phyloP scores from a whole-genome alignment of 1,284 basidiomycete genomes.

The Farysia itapuensis region DNA sequence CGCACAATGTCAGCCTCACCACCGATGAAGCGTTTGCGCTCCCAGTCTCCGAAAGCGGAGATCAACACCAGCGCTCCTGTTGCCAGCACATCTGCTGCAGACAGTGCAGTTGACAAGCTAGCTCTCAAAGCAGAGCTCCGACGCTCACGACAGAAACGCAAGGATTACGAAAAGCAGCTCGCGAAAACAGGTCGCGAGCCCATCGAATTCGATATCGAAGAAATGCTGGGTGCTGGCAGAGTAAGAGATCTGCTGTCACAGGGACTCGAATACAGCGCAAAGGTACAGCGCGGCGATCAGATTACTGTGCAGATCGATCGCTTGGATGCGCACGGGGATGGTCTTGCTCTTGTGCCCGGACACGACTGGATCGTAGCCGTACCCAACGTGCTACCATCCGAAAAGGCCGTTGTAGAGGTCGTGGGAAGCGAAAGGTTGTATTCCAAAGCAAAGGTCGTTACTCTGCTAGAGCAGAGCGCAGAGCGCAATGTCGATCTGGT shows the following conservation, averaged over 20 bases:
- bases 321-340: conserved; percentile 56
- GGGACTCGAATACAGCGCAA: conserved; percentile 39
- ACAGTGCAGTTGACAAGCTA: conserved; percentile 12
- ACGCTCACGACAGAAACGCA: conserved; percentile 44
- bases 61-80: no score
- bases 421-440: conserved; percentile 45
- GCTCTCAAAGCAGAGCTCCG: conserved; percentile 24
- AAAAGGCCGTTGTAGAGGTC: conserved; percentile 42
- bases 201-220: conserved; percentile 53
- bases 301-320: conserved; percentile 42
- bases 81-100: conserved; percentile 4
- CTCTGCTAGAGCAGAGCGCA: conserved; percentile 19
- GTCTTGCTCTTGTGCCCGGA: conserved; percentile 44
- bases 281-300: conserved; percentile 38
- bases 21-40: conserved; percentile 25
- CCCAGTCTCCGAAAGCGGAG: conserved; percentile 13
- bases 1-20: no score
- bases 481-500: conserved; percentile 38
- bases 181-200: conserved; percentile 54
- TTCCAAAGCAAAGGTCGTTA: conserved; percentile 44
- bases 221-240: conserved; percentile 40
- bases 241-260: conserved; percentile 42
- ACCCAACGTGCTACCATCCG: conserved; percentile 49
- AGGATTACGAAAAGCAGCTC: conserved; percentile 45
- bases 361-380: conserved; percentile 53